Base-by-base conservation (phyloP, 2,329 filamentous ascomycete genomes). In the Reticulascus tulasneorum region DNA sequence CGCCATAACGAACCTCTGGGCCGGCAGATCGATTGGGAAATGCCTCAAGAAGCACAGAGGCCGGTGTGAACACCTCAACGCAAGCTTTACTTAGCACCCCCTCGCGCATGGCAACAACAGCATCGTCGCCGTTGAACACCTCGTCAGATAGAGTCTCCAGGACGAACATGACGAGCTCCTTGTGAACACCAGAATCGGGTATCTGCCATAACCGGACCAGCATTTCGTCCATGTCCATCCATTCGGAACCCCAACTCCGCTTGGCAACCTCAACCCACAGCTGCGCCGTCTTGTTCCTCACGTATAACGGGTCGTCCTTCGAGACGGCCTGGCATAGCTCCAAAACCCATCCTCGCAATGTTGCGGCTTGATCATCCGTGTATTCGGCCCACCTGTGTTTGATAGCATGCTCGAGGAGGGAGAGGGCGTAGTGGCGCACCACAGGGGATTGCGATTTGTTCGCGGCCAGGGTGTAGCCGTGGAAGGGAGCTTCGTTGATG, bases 241-340 rank as follows among this genome's bases (percentile, higher is more conserved):
- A 98, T 44, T 93, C 85, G 21, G 79, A 73, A n/a, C 76, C 87
- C 93, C 93, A 98, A 55, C 80, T 86, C 51, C 91, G 78, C 67
- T 97, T 97, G 25, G 90, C 89, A 35, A 95, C 73, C 60, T 97
- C 93, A 7, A 90, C 86, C 93, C 93, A 98, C 44, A 98, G 67
- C 62, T 94, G 85, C 19, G 87, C 88, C 22, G 93, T 83, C 66
- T 98, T 98, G 71, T 94, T 97, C 49, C 91, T 77, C 47, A 96
- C 69, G 57, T 90, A 98, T 21, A 75, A 61, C 4, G 88, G 86
- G 55, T 97, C 91, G 15, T 80, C 74, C 29, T 75, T 74, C 6
- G 77, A 71, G 27, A 94, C 70, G 43, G 75, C 73, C 52, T 84
- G 78, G 10, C 88, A 86, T 10, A 98, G 79, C 55, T 83, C 73